A percentile compares a stretch with the other conserved stretches of the same genome.
Conservation (phyloP, 2,329 filamentous ascomycete species). For the Epichloe festucae region DNA sequence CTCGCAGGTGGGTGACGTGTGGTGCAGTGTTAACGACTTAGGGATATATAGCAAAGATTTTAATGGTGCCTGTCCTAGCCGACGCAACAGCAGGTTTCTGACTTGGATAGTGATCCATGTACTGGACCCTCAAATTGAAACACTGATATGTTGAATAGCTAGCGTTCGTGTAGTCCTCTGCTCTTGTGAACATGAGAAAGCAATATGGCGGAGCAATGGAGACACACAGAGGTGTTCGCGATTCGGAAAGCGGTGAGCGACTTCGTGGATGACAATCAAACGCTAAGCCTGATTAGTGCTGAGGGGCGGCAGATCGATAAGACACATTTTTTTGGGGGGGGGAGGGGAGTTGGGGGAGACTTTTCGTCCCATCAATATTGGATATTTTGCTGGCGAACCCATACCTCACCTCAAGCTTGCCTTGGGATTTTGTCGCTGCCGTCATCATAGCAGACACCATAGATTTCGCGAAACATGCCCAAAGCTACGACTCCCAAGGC, state of each 20-base stretch:
- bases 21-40: neutral
- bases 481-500: constrained; percentile 55
- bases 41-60: neutral
- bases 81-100: neutral
- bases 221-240: neutral
- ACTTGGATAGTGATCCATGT: too few relatives aligned
- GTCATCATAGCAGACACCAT: neutral
- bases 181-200: too few relatives aligned
- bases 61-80: neutral
- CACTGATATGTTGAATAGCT: too few relatives aligned
- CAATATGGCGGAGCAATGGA: neutral
- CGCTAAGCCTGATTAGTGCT: constrained; percentile 14
- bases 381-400: neutral
- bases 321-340: constrained; percentile 18
- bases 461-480: constrained; percentile 48
- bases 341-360: constrained; percentile 6
- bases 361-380: constrained; percentile 9
- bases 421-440: neutral
- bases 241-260: constrained; percentile 20
- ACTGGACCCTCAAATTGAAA: too few relatives aligned
- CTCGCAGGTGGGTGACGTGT: neutral
- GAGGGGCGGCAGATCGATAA: constrained; percentile 29
- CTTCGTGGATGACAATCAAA: neutral
- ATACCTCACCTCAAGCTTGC: neutral
- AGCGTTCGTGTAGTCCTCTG: neutral